These are phyloP conservation scores for Cucurbita ficifolia DNA, from an alignment of 306 rosid species.

Conservation along the genomic window DNA sequence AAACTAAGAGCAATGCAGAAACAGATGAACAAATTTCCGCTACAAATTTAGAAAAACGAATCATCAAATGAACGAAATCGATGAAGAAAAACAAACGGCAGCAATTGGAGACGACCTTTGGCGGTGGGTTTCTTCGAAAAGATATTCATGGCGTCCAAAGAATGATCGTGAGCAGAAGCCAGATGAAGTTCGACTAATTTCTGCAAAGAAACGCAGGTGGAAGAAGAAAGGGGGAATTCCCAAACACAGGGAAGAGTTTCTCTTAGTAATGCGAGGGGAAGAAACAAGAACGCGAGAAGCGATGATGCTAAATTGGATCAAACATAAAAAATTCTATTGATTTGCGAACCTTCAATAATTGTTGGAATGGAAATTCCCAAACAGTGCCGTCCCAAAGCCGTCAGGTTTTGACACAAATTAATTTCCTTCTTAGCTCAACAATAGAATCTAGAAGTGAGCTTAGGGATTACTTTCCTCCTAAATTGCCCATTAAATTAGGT, in stretches of 20 bases:
- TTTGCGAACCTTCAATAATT: neutral
- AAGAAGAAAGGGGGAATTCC: neutral
- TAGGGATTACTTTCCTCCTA: too few species aligned
- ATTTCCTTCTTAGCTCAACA: too few species aligned
- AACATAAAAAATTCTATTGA: neutral
- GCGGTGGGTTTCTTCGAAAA: conserved; percentile 86
- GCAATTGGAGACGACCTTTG: conserved; percentile 47
- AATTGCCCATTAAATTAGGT: too few species aligned
- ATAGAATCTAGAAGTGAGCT: too few species aligned
- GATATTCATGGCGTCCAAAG: conserved; percentile 44
- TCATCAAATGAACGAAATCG: neutral
- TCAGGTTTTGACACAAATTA: too few species aligned
- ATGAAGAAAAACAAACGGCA: neutral
- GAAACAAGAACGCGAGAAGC: neutral
- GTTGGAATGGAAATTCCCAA: neutral
- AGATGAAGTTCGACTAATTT: neutral
- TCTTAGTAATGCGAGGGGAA: neutral
- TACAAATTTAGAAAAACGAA: too few species aligned
- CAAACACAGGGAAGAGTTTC: neutral
- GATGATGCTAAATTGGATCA: neutral
- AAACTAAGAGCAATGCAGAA: too few species aligned
- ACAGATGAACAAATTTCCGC: too few species aligned
- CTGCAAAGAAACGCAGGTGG: neutral
- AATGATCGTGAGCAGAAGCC: neutral
- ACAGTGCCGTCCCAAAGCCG: neutral